phyloP scores from a whole-genome alignment of 2,329 filamentous ascomycete species.

The Talaromyces sp. region DNA sequence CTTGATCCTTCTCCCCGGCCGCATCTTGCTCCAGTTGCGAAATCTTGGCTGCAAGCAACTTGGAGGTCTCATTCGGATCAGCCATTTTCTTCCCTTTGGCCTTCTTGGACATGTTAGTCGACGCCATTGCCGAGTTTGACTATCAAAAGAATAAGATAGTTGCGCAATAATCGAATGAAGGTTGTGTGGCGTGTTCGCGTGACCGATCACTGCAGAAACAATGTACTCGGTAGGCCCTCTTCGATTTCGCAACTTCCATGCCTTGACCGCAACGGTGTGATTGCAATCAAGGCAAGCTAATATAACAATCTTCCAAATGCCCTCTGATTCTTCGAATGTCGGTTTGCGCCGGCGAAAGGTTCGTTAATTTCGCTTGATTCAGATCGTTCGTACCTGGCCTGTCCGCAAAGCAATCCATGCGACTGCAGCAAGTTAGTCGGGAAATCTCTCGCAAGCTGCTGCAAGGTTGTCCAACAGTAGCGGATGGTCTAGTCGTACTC shows the following conservation, averaged over 20 bases:
- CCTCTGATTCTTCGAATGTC: background rate
- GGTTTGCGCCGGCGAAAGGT: background rate
- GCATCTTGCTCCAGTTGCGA: slow-evolving; percentile 92
- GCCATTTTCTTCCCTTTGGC: slow-evolving; percentile 78
- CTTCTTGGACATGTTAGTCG: slow-evolving; percentile 64
- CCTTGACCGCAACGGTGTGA: slow-evolving; percentile 18
- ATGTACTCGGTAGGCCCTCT: slow-evolving; percentile 16
- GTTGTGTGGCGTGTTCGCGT: slow-evolving; percentile 43
- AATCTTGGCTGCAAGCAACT: slow-evolving; percentile 87
- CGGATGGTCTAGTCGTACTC: background rate
- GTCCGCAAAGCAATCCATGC: slow-evolving; percentile 6
- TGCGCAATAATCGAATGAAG: slow-evolving; percentile 42
- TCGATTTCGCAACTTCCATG: slow-evolving; percentile 23
- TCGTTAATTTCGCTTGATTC: slow-evolving; percentile 6
- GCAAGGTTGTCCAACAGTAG: background rate
- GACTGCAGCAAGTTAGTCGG: background rate
- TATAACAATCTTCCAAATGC: background rate
- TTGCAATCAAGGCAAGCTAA: slow-evolving; percentile 17
- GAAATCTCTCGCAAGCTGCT: background rate
- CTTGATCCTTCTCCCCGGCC: slow-evolving; percentile 90
- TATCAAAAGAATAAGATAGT: slow-evolving; percentile 31
- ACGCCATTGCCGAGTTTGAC: slow-evolving; percentile 36
- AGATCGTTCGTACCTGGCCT: slow-evolving; percentile 12
- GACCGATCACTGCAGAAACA: slow-evolving; percentile 25
- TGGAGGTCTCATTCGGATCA: slow-evolving; percentile 84